These are phyloP conservation scores for Hygrocybe punicea DNA, from an alignment of 768 basidiomycete genomes.

Conservation along the genomic window DNA sequence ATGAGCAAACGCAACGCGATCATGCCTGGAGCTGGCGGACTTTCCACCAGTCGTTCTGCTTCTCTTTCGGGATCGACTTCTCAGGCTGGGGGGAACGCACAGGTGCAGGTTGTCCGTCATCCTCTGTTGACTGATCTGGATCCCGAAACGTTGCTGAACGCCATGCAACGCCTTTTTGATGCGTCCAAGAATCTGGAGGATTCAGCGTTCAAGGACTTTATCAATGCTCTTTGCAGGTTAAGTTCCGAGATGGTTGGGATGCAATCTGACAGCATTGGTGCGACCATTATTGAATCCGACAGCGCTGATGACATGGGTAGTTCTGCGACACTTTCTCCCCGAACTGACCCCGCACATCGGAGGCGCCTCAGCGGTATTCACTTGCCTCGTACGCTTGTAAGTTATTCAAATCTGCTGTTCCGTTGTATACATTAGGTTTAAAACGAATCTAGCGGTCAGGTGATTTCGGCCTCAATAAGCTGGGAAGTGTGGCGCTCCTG, in stretches of 20 bases:
- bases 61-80: conserved; percentile 32
- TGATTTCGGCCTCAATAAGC: conserved; percentile 89
- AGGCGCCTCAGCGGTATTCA: conserved; percentile 87
- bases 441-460: conserved; percentile 63
- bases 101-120: conserved; percentile 39
- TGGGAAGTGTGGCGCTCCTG: conserved; percentile 73
- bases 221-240: conserved; percentile 73
- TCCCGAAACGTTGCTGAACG: conserved; percentile 63
- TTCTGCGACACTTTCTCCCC: conserved; percentile 39
- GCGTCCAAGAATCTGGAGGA: conserved; percentile 82
- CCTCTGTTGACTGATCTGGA: conserved; percentile 72
- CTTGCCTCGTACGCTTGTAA: conserved; percentile 70
- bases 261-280: conserved; percentile 51
- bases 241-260: conserved; percentile 93
- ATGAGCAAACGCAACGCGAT: conserved; percentile 33
- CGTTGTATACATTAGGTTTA: neutral
- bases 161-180: conserved; percentile 85
- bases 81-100: conserved; percentile 15
- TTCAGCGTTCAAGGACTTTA: conserved; percentile 72
- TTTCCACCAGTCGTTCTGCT: conserved; percentile 37
- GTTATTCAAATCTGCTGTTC: conserved; percentile 18
- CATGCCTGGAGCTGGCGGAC: conserved; percentile 28
- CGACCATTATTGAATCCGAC: conserved; percentile 33
- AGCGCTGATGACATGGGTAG: conserved; percentile 39
- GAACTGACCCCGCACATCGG: conserved; percentile 47